Evolutionary conservation across 1,139 yeast genomes (phyloP), one percentile per base, ranked within the genome.

Genomic region (Geotrichum candidum): DNA sequence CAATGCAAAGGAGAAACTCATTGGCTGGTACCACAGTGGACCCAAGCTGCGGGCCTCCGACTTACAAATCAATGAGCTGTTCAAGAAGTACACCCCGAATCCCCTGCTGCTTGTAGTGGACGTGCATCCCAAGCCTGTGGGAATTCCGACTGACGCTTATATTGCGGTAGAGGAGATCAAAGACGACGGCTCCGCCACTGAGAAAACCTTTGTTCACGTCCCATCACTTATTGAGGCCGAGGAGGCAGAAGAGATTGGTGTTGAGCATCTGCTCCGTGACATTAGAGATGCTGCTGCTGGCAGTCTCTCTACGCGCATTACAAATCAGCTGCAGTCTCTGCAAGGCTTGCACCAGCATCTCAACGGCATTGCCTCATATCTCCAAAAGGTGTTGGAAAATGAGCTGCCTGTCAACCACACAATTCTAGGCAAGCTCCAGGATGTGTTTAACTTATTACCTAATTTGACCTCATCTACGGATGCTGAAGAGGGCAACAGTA

Each of bases 21-120:
- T 95, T 74, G 99, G 99, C 11, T 95, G 99, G 99, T 95, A 95
- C 73, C 99, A 95, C 74, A 87, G 96, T 22, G 99, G 99, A 0
- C 98, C 98, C 15, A 91, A 92, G 75, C 82, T 95, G 68, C 85
- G 85, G 69, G 83, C 94, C 1, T 87, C 96, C 22, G 99, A 95
- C 74, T 80, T 94, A 68, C 90, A 88, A 72, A 94, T 95, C 72
- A 94, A 92, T 72, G 97, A 94, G 68, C 76, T 87, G 58, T 91
- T 95, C 78, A 92, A 88, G 75, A 87, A 84, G 69, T 94, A 91
- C 74, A 85, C 94, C 0, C 77, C 86, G 13, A 86, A 88, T 67
- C 99, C 99, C 3, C 79, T 94, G 61, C 80, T 95, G 66, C 82
- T 95, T 69, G 88, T 95, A 72, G 97, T 95, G 51, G 97, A 95